phyloP scores from a whole-genome alignment of 1,284 basidiomycete species.

The Irpex sp. region DNA sequence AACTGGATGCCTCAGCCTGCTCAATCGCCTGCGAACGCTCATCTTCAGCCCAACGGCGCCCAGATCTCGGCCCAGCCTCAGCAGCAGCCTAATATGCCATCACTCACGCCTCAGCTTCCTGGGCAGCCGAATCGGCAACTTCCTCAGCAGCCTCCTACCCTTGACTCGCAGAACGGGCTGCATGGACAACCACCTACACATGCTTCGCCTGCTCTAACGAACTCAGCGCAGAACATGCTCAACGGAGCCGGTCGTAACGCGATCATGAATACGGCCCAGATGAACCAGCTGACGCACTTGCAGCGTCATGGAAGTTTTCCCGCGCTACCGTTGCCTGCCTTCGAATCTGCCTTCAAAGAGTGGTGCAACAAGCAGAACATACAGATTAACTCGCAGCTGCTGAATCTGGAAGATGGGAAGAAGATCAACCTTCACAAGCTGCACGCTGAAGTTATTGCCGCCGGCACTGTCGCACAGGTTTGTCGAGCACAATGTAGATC shows the following conservation, averaged over 20 bases:
- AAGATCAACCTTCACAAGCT: constrained; percentile 51
- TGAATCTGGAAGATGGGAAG: constrained; percentile 43
- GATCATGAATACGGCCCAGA: background rate
- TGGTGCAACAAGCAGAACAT: constrained; percentile 35
- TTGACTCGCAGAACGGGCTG: constrained; percentile 1
- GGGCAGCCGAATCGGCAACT: background rate
- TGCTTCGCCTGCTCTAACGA: constrained; percentile 5
- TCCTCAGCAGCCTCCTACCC: constrained; percentile 2
- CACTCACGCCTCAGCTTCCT: constrained; percentile 23
- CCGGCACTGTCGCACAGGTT: constrained; percentile 3
- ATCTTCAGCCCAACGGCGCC: constrained; percentile 9
- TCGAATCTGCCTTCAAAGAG: constrained; percentile 3
- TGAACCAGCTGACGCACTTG: background rate
- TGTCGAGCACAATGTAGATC: background rate
- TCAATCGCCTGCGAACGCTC: constrained; percentile 4
- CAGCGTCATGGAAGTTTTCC: constrained; percentile 1
- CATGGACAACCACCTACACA: background rate
- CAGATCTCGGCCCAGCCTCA: constrained; percentile 12
- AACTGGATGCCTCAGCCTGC: constrained; percentile 15
- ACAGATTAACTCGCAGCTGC: constrained; percentile 33
- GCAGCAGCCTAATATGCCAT: constrained; percentile 7
- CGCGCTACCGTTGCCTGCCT: constrained; percentile 6
- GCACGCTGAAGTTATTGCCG: constrained; percentile 47
- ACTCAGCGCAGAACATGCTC: background rate
- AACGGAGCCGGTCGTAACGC: background rate